Evolutionary conservation across 768 basidiomycete genomes (phyloP).

Genomic region (Flagelloscypha sp.): DNA sequence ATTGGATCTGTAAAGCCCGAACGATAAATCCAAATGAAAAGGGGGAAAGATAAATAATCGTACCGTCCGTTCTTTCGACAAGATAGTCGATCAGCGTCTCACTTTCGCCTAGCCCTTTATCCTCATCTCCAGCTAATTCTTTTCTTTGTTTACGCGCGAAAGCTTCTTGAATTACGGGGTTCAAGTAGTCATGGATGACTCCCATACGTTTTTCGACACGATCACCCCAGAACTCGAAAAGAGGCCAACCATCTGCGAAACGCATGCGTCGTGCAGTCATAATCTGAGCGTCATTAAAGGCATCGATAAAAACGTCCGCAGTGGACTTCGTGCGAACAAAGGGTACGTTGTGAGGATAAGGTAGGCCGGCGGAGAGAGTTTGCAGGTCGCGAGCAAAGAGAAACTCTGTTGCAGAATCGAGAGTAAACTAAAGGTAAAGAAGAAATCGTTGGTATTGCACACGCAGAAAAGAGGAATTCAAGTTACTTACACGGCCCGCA

Average conservation of each 20-base stretch:
- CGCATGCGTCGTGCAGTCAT: slow-evolving; percentile 29
- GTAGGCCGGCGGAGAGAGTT: slow-evolving; percentile 40
- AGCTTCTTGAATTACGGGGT: slow-evolving; percentile 37
- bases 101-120: slow-evolving; percentile 13
- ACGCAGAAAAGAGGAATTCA: too few species aligned
- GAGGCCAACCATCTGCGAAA: slow-evolving; percentile 37
- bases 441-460: too few species aligned
- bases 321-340: too few species aligned
- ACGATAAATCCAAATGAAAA: background rate
- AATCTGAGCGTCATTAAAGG: slow-evolving; percentile 43
- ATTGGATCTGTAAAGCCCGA: slow-evolving; percentile 7
- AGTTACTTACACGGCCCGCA: too few species aligned
- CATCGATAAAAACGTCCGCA: slow-evolving; percentile 34
- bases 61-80: slow-evolving; percentile 34
- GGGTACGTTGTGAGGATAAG: slow-evolving; percentile 45
- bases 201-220: slow-evolving; percentile 27
- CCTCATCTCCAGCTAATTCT: slow-evolving; percentile 9
- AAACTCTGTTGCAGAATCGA: slow-evolving; percentile 61
- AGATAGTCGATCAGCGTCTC: slow-evolving; percentile 38
- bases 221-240: slow-evolving; percentile 38
- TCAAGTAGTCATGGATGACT: slow-evolving; percentile 37
- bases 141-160: slow-evolving; percentile 26
- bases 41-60: slow-evolving; percentile 6
- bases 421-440: too few species aligned
- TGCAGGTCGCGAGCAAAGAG: slow-evolving; percentile 54